Conservation (phyloP, 768 basidiomycete species). For the Infundibulicybe gibba region DNA sequence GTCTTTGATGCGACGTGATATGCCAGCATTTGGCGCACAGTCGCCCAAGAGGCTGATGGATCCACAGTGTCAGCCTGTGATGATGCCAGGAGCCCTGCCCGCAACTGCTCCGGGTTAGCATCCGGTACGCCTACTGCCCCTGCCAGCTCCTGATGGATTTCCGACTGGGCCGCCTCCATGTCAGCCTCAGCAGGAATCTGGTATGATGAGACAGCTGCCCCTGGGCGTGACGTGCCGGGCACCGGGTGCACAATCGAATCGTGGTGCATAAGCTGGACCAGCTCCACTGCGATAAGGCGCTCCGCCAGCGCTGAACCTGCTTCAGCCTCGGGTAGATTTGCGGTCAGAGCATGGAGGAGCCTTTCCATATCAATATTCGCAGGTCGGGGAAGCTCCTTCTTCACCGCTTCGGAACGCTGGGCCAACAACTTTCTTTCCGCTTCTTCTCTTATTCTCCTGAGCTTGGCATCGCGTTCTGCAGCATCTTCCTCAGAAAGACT, state of each 20-base stretch:
- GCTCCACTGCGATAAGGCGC: constrained; percentile 70
- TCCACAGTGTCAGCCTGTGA: constrained; percentile 59
- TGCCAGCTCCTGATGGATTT: constrained; percentile 81
- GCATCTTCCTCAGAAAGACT: constrained; percentile 77
- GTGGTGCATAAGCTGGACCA: constrained; percentile 77
- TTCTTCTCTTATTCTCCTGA: constrained; percentile 63
- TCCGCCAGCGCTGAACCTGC: constrained; percentile 47
- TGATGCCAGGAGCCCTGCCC: constrained; percentile 67
- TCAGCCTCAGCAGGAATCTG: constrained; percentile 74
- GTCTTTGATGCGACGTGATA: constrained; percentile 51
- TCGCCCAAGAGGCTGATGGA: constrained; percentile 69
- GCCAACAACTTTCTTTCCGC: constrained; percentile 81
- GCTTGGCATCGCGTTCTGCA: constrained; percentile 81
- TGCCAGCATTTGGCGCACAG: constrained; percentile 54
- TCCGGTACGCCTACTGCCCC: constrained; percentile 79
- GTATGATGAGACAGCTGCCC: constrained; percentile 66
- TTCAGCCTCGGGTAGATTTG: constrained; percentile 30
- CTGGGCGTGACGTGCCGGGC: constrained; percentile 80
- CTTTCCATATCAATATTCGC: constrained; percentile 70
- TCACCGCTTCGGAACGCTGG: constrained; percentile 76
- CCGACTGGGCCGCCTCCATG: constrained; percentile 62
- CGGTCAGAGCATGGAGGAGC: constrained; percentile 58
- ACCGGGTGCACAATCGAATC: constrained; percentile 86
- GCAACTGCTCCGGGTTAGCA: constrained; percentile 75
- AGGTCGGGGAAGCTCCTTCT: constrained; percentile 81